Percentiles rank a stretch among this genome's conserved stretches.
phyloP scores from a whole-genome alignment of 2,329 filamentous ascomycete species.

The Seiridium cupressi region DNA sequence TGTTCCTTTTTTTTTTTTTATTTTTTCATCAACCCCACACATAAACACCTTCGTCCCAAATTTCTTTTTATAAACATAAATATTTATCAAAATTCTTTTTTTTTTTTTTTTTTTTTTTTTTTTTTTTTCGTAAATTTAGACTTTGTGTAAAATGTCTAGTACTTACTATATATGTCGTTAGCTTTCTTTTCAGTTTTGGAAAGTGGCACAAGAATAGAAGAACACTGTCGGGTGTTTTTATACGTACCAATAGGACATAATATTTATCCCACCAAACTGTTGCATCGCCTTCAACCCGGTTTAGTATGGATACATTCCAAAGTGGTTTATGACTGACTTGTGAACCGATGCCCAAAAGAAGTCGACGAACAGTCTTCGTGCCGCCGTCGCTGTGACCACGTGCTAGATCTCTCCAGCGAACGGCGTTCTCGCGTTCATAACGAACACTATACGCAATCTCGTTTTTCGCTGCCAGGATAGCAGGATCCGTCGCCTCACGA shows the following conservation, averaged over 20 bases:
- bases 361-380: constrained; percentile 22
- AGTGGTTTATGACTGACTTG: neutral
- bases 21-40: no score
- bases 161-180: no score
- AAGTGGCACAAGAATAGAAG: no score
- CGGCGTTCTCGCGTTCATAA: constrained; percentile 19
- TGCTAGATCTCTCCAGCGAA: constrained; percentile 13
- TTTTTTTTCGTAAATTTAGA: no score
- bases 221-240: no score
- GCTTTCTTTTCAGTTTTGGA: no score
- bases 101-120: no score
- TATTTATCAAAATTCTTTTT: no score
- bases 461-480: constrained; percentile 20
- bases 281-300: constrained; percentile 1
- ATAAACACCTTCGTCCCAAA: no score
- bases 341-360: neutral
- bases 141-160: no score
- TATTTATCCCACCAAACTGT: constrained; percentile 18
- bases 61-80: no score
- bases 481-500: constrained; percentile 10
- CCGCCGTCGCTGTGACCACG: constrained; percentile 17
- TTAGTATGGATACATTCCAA: neutral
- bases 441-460: constrained; percentile 22
- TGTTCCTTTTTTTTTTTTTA: no score
- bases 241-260: constrained; percentile 17